Percentiles rank a stretch among this genome's conserved stretches.
Conservation (phyloP, 257 asterid genomes). For the Solanum chaucha region DNA sequence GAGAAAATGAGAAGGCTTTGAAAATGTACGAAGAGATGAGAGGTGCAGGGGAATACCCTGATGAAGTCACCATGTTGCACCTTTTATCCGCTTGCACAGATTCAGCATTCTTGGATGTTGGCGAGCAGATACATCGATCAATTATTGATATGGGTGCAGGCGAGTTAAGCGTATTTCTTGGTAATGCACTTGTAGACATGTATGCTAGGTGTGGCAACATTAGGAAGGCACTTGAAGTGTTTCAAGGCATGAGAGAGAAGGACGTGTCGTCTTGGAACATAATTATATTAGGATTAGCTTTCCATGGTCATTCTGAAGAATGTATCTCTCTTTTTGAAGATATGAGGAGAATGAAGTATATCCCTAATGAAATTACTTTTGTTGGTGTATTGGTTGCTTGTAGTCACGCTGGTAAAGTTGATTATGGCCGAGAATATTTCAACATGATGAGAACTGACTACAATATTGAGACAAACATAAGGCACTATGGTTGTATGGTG, state of each 20-base stretch:
- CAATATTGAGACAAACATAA: slow-evolving; percentile 36
- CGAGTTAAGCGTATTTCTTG: slow-evolving; percentile 23
- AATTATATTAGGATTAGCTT: slow-evolving; percentile 46
- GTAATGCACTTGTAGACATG: slow-evolving; percentile 72
- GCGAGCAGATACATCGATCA: slow-evolving; percentile 48
- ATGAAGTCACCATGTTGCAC: slow-evolving; percentile 61
- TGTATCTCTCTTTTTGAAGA: slow-evolving; percentile 52
- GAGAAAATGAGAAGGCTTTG: slow-evolving; percentile 34
- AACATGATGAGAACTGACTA: slow-evolving; percentile 31
- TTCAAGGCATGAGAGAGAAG: slow-evolving; percentile 43
- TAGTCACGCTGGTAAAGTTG: slow-evolving; percentile 58
- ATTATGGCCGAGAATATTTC: slow-evolving; percentile 44
- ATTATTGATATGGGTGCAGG: slow-evolving; percentile 32
- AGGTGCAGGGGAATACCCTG: slow-evolving; percentile 32
- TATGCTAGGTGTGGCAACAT: slow-evolving; percentile 63
- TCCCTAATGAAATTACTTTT: slow-evolving; percentile 54
- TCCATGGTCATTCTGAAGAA: slow-evolving; percentile 40
- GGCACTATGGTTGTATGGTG: slow-evolving; percentile 73
- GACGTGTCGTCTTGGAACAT: slow-evolving; percentile 59
- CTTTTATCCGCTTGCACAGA: slow-evolving; percentile 66
- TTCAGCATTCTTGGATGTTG: slow-evolving; percentile 50
- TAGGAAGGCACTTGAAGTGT: slow-evolving; percentile 41
- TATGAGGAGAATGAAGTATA: slow-evolving; percentile 40
- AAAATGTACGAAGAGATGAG: slow-evolving; percentile 55
- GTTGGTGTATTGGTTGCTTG: slow-evolving; percentile 53